These are phyloP conservation scores for Cunninghamia lanceolata DNA, from an alignment of 75 land plant genomes.

Conservation along the genomic window DNA sequence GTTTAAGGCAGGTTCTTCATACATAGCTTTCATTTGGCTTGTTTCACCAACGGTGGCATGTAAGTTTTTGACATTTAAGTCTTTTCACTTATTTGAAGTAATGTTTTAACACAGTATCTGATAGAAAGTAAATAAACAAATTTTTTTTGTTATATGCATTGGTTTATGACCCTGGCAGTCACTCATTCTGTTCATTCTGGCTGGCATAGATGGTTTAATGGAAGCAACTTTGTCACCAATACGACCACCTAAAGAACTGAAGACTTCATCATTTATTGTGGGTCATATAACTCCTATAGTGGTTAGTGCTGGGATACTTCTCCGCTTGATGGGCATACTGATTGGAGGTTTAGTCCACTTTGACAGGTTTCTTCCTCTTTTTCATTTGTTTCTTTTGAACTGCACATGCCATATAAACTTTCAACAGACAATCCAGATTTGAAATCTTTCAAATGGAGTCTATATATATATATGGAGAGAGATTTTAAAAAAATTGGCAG, in stretches of 20 bases:
- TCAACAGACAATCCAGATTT: not conserved
- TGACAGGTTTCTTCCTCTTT: conserved; percentile 52
- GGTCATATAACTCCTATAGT: conserved; percentile 63
- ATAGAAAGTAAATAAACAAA: not conserved
- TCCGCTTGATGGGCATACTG: conserved; percentile 43
- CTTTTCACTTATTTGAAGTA: not conserved
- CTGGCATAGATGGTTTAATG: conserved; percentile 72
- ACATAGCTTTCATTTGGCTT: conserved; percentile 84
- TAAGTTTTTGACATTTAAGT: conserved; percentile 36
- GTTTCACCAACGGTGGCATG: conserved; percentile 90
- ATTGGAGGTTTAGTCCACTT: conserved; percentile 68
- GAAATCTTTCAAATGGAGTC: no score
- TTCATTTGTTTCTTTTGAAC: not conserved
- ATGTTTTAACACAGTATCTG: not conserved
- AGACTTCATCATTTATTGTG: conserved; percentile 54
- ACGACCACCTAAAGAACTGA: conserved; percentile 60
- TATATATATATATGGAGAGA: no score
- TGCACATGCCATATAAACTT: not conserved
- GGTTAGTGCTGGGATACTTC: conserved; percentile 47
- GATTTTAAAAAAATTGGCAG: not conserved
- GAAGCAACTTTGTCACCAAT: conserved; percentile 78
- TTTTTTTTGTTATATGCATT: not conserved
- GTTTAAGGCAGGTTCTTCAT: conserved; percentile 76
- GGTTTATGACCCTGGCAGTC: not conserved
- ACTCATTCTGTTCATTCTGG: conserved; percentile 7